Evolutionary conservation across 352 stramenopile genomes (phyloP), one percentile per base, ranked within the genome.

Genomic region (Phytophthora boehmeriae): DNA sequence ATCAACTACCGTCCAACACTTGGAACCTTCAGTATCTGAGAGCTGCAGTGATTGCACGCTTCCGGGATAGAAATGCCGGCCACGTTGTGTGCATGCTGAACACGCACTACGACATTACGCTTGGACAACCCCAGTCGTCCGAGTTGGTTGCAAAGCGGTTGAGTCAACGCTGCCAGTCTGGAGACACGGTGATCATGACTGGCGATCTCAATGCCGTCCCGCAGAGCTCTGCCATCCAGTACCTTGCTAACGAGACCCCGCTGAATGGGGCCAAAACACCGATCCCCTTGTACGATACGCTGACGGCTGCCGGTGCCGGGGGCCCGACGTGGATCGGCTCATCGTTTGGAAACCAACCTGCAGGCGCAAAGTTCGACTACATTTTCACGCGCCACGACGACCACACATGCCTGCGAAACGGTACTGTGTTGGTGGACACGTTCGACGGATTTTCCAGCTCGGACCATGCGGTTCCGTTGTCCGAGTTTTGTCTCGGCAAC

Each of bases 1-100:
- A 86, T 8, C 25, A 72, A 0, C 45, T 90, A 3, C 64, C 62
- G 11, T 86, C 79, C 16, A 92, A 92, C 57, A 78, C 75, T 16
- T 92, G 83, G 83, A 63, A 70, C 27, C 64, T 90, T 30, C 59
- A 89, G 63, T 92, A 90, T 38, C 42, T 89, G 10, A 78, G 83
- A 20, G 66, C 77, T 1, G 78, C 69, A 9, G 77, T 89, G 30
- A 58, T 90, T 8, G 80, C 68, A 11, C 80, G 83, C 35, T 89
- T 92, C 39, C 65, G 54, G 9, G 62, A 82, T 35, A 75, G 66
- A n/a, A 32, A 23, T 5, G 70, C 46, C 4, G 27, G 44, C 2
- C 45, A 63, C 44, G 71, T 61, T 0, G 59, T 89, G 20, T 92
- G 83, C 61, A 86, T 92, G 63, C 69, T 92, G 48, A 92, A 92